Percentiles rank a stretch among this genome's conserved stretches.
phyloP scores from a whole-genome alignment of 768 basidiomycete genomes.

The Megacollybia marginata region DNA sequence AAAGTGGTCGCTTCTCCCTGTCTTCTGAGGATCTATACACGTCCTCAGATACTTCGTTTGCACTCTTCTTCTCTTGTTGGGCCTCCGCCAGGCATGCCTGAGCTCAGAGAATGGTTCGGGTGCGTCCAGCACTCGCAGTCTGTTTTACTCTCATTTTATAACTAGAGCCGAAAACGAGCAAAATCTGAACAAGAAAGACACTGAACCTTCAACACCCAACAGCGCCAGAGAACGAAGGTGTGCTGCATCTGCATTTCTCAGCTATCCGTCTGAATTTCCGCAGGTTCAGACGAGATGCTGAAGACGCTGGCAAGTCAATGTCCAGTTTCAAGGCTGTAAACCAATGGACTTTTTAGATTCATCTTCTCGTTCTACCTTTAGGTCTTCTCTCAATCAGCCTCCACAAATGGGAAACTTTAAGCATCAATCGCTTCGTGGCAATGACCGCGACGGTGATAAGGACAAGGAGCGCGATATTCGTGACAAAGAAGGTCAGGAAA shows the following conservation, averaged over 20 bases:
- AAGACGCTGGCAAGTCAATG: constrained; percentile 54
- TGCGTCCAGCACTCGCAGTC: constrained; percentile 28
- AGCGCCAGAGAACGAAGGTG: constrained; percentile 66
- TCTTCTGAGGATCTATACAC: constrained; percentile 61
- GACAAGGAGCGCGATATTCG: constrained; percentile 50
- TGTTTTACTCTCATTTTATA: constrained; percentile 9
- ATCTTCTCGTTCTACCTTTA: constrained; percentile 58
- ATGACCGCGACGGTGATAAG: constrained; percentile 49
- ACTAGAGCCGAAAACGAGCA: constrained; percentile 56
- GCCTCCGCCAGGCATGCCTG: constrained; percentile 69
- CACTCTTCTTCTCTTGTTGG: constrained; percentile 57
- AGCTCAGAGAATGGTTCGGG: constrained; percentile 87
- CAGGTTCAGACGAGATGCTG: constrained; percentile 71
- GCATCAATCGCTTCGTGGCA: constrained; percentile 72
- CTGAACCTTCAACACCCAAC: constrained; percentile 47
- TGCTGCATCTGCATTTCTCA: constrained; percentile 8
- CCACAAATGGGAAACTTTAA: constrained; percentile 94
- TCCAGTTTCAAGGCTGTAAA: neutral
- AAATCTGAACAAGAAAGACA: constrained; percentile 59
- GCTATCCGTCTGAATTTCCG: constrained; percentile 8
- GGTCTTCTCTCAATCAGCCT: constrained; percentile 67
- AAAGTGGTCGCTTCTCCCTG: constrained; percentile 16
- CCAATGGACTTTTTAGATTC: constrained; percentile 29
- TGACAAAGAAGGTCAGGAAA: constrained; percentile 74
- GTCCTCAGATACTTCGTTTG: constrained; percentile 59